Evolutionary conservation across 164 flowering plant species (phyloP).

Genomic region (Nymphaea thermarum): DNA sequence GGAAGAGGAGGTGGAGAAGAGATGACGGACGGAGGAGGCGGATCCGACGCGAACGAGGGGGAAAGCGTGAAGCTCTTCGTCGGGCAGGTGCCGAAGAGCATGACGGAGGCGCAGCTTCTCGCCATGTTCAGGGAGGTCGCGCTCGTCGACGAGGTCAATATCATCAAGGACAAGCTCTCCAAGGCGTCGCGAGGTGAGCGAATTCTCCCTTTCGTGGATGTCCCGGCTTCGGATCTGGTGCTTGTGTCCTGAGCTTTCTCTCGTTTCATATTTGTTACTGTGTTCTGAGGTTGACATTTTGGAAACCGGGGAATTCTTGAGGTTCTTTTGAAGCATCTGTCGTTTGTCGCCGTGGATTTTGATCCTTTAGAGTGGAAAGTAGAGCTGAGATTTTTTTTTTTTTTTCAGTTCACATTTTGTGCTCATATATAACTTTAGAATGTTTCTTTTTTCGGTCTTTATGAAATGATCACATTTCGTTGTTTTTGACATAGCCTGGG

Average conservation of each 20-base stretch:
- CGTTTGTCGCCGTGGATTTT: background rate
- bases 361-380: background rate
- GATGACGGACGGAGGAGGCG: slow-evolving; percentile 3
- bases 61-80: slow-evolving; percentile 96
- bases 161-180: slow-evolving; percentile 85
- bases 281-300: background rate
- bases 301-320: slow-evolving; percentile 6
- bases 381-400: background rate
- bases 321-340: slow-evolving; percentile 20
- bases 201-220: background rate
- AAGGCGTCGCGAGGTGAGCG: slow-evolving; percentile 72
- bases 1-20: background rate
- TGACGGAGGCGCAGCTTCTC: slow-evolving; percentile 76
- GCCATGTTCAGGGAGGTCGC: slow-evolving; percentile 77
- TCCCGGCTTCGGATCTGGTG: background rate
- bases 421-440: background rate
- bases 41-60: slow-evolving; percentile 4
- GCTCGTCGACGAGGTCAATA: slow-evolving; percentile 84
- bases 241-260: background rate
- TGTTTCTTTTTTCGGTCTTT: background rate
- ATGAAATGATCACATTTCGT: background rate
- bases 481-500: background rate
- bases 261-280: background rate
- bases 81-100: slow-evolving; percentile 92
- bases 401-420: background rate